Percentiles rank a stretch among this genome's conserved stretches.
Evolutionary conservation across 805 yeast species (phyloP).

Genomic region (Metschnikowia drakensbergensis): DNA sequence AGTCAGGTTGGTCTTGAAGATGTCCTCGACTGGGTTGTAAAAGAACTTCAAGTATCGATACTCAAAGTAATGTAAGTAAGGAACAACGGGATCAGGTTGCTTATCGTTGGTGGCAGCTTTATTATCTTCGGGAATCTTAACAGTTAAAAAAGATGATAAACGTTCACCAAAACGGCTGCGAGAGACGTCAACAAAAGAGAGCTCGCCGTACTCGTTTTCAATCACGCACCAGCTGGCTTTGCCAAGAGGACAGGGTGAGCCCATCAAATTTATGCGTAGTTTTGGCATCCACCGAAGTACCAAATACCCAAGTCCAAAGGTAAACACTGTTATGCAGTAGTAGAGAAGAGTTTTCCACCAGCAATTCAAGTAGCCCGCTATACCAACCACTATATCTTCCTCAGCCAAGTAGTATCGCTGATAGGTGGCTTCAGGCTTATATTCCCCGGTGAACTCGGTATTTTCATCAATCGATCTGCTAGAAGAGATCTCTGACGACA

Average conservation of each 20-base stretch:
- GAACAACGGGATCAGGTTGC: conserved; percentile 58
- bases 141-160: conserved; percentile 60
- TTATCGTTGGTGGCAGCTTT: conserved; percentile 25
- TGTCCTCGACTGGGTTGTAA: conserved; percentile 83
- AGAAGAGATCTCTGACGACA: conserved; percentile 7
- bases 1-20: conserved; percentile 75
- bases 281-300: conserved; percentile 84
- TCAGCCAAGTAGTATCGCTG: conserved; percentile 93
- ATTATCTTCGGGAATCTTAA: conserved; percentile 21
- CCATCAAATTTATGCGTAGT: conserved; percentile 63
- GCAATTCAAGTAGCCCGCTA: conserved; percentile 79
- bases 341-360: conserved; percentile 45
- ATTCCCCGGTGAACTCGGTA: conserved; percentile 11
- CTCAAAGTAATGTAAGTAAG: conserved; percentile 64
- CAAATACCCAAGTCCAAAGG: conserved; percentile 73
- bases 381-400: conserved; percentile 90
- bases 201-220: conserved; percentile 91
- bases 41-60: conserved; percentile 81
- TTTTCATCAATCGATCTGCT: conserved; percentile 7
- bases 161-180: conserved; percentile 66
- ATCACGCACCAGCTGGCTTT: conserved; percentile 88
- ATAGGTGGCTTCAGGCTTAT: conserved; percentile 39
- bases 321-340: conserved; percentile 48
- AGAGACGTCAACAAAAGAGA: conserved; percentile 54
- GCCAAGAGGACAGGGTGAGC: conserved; percentile 64